These are phyloP conservation scores for Bipolaris oryzae DNA, from an alignment of 2,329 filamentous ascomycete genomes.

Conservation along the genomic window DNA sequence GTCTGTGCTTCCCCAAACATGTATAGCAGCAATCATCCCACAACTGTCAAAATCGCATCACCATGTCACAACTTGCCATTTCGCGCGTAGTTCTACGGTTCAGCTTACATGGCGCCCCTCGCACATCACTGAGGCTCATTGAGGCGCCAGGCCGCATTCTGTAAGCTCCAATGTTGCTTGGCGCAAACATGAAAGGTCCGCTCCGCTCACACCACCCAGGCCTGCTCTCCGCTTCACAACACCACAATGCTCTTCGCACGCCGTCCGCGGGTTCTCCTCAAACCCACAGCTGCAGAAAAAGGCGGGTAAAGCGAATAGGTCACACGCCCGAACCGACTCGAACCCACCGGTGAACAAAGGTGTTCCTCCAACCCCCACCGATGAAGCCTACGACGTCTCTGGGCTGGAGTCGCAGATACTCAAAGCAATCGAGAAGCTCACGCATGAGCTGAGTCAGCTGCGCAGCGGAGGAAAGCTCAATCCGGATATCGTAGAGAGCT, in stretches of 20 bases:
- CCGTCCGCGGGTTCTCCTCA: conserved; percentile 50
- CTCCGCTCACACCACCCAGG: conserved; percentile 20
- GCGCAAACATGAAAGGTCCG: not conserved
- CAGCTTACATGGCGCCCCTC: conserved; percentile 22
- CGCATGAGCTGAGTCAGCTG: conserved; percentile 66
- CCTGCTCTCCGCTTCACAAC: conserved; percentile 9
- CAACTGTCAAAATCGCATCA: not conserved
- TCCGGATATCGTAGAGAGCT: conserved; percentile 63
- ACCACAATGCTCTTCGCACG: conserved; percentile 15
- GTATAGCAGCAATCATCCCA: conserved; percentile 5
- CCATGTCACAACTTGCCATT: conserved; percentile 37
- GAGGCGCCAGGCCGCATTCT: conserved; percentile 31
- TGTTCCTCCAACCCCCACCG: conserved; percentile 42
- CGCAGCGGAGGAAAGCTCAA: conserved; percentile 68
- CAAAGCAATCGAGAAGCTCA: conserved; percentile 61
- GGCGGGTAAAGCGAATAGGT: conserved; percentile 58
- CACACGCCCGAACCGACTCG: conserved; percentile 43
- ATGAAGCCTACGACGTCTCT: conserved; percentile 67
- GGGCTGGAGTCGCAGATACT: conserved; percentile 62
- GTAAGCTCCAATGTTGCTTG: conserved; percentile 25
- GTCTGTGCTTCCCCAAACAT: conserved; percentile 12
- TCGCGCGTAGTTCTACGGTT: conserved; percentile 30
- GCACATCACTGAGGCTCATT: conserved; percentile 26
- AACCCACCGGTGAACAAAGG: conserved; percentile 37
- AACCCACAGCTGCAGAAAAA: conserved; percentile 57